phyloP scores from a whole-genome alignment of 2,329 filamentous ascomycete species.

The Aspergillus amoenus region DNA sequence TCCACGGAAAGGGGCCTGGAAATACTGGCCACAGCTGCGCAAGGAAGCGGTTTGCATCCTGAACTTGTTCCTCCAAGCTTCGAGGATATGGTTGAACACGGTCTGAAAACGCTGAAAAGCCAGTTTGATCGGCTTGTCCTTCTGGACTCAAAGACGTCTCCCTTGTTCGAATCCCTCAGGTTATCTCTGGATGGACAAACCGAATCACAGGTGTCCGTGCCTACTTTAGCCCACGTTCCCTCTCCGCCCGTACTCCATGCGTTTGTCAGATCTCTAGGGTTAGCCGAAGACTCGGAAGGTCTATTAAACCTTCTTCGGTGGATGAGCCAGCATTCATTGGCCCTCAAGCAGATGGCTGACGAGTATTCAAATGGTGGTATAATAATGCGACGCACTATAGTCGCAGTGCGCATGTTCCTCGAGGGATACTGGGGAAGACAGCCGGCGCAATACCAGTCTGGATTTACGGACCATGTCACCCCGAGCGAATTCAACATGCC shows the following conservation, averaged over 20 bases:
- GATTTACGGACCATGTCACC: neutral
- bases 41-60: slow-evolving; percentile 9
- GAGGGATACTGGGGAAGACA: slow-evolving; percentile 32
- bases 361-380: slow-evolving; percentile 37
- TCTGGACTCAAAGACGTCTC: slow-evolving; percentile 23
- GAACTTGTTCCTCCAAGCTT: slow-evolving; percentile 14
- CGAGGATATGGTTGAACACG: slow-evolving; percentile 31
- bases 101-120: slow-evolving; percentile 33
- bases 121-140: slow-evolving; percentile 38
- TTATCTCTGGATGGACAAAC: slow-evolving; percentile 11
- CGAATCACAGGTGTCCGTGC: slow-evolving; percentile 23
- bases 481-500: slow-evolving; percentile 6
- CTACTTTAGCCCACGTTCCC: slow-evolving; percentile 36
- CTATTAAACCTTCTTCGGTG: slow-evolving; percentile 42
- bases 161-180: slow-evolving; percentile 21
- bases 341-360: slow-evolving; percentile 35
- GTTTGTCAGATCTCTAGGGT: slow-evolving; percentile 43
- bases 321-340: slow-evolving; percentile 38
- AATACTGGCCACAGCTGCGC: slow-evolving; percentile 22
- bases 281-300: slow-evolving; percentile 39
- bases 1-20: slow-evolving; percentile 27
- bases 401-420: slow-evolving; percentile 42
- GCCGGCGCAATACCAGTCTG: neutral
- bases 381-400: slow-evolving; percentile 41
- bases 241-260: slow-evolving; percentile 41